These are phyloP conservation scores for Skeletonema potamos DNA, from an alignment of 108 stramenopile genomes.

Conservation along the genomic window DNA sequence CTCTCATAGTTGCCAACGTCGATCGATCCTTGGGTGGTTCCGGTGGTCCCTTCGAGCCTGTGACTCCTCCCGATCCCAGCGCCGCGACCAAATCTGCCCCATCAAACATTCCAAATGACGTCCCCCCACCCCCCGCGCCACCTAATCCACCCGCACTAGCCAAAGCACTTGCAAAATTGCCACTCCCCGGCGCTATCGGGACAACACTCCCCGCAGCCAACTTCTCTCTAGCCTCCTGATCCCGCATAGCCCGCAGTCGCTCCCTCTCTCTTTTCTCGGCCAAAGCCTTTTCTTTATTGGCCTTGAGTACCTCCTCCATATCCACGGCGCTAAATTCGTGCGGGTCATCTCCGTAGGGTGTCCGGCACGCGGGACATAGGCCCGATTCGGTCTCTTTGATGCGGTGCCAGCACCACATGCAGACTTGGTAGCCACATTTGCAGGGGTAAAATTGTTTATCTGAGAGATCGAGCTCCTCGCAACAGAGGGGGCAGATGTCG, in stretches of 20 bases:
- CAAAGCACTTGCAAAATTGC: constrained; percentile 9
- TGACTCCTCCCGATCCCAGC: constrained; percentile 24
- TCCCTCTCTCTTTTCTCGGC: constrained; percentile 79
- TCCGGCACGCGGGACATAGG: constrained; percentile 96
- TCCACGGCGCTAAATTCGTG: constrained; percentile 96
- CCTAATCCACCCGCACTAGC: constrained; percentile 28
- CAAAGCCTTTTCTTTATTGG: constrained; percentile 85
- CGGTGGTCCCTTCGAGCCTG: constrained; percentile 49
- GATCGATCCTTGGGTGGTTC: constrained; percentile 86
- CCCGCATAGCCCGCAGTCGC: constrained; percentile 54
- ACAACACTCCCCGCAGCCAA: constrained; percentile 24
- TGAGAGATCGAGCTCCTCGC: constrained; percentile 95
- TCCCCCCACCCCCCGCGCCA: constrained; percentile 34
- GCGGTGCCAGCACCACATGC: constrained; percentile 99
- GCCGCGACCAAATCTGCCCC: constrained; percentile 37
- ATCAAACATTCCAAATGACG: constrained; percentile 9
- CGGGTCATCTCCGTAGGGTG: constrained; percentile 95
- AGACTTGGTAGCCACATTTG: constrained; percentile 98
- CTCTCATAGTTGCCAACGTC: constrained; percentile 94
- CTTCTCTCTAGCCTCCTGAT: constrained; percentile 58
- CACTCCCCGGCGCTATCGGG: constrained; percentile 1
- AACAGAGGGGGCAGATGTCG: constrained; percentile 92
- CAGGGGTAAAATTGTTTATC: constrained; percentile 98
- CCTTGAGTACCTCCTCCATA: constrained; percentile 88
- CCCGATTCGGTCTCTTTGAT: constrained; percentile 96